Base-by-base conservation (phyloP, 2,329 filamentous ascomycete species). In the Elsinoe perseae region DNA sequence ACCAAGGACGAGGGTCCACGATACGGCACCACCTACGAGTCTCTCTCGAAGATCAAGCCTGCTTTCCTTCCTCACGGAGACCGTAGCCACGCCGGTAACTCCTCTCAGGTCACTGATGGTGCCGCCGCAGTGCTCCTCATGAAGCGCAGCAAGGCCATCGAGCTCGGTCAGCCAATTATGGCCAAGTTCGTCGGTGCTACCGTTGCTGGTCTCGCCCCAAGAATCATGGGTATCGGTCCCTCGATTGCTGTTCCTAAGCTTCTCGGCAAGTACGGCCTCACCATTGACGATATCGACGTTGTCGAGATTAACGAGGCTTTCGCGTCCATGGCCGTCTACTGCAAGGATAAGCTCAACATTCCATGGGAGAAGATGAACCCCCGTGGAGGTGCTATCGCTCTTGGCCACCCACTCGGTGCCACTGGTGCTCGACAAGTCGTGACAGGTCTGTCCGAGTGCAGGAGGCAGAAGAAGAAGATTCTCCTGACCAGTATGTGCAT, bases 261-360 rank as follows among this genome's bases (percentile, higher is more conserved):
- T 27, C 81, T 98, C 44, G 73, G 74, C 67, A 85, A 93, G 75
- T 84, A 86, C 79, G 83, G 86, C 72, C 73, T 98, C 59, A 81
- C 79, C 21, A 76, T 95, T 55, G 81, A 85, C 58, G 93, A 97
- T 65, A 81, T 93, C 60, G 93, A 98, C 68, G 80, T 97, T 32
- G 79, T 92, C 64, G 93, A 97, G 80, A 75, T 98, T 68, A 98
- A 98, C 77, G 93, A 98, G 80, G 93, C 93, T 1, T 98, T 98
- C 67, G 92, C 91, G 20, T 93, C 87, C 54, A 97, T 97, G 93
- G 91, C 89, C 1, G 91, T 96, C 27, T 97, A 96, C 80, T 95
- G 90, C 74, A 58, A 58, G 9, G 70, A 77, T 58, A 73, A 69
- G 62, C 78, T 93, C 52, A 81, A 81, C 62, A 75, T 92, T 52